These are phyloP conservation scores for Cyanidium caldarium DNA, from an alignment of 23 red algal species.

Conservation along the genomic window DNA sequence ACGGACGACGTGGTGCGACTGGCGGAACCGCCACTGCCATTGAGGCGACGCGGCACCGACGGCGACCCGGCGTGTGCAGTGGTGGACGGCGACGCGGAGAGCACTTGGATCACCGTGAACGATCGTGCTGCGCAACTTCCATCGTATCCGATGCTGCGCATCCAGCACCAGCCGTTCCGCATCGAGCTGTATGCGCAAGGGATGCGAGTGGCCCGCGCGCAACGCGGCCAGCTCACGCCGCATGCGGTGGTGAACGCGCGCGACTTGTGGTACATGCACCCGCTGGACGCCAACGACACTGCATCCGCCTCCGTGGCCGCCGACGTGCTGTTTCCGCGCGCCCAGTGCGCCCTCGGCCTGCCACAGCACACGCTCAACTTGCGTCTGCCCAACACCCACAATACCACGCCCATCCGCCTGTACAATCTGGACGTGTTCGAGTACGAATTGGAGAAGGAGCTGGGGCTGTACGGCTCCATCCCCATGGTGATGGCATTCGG, in stretches of 20 bases:
- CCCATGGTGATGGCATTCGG: conserved; percentile 40
- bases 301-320: conserved; percentile 51
- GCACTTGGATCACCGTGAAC: neutral
- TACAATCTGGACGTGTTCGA: conserved; percentile 99
- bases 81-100: neutral
- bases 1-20: neutral
- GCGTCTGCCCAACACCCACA: conserved; percentile 31
- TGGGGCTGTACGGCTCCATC: conserved; percentile 79
- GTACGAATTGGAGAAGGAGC: conserved; percentile 65
- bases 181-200: neutral
- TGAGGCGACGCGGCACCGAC: neutral
- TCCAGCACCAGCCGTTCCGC: neutral
- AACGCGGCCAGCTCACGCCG: too few relatives aligned
- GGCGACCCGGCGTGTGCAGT: neutral
- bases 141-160: neutral
- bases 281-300: conserved; percentile 33
- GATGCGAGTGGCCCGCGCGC: too few relatives aligned
- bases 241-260: neutral
- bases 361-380: conserved; percentile 54
- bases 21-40: neutral
- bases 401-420: conserved; percentile 50
- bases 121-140: neutral
- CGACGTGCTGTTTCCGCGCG: conserved; percentile 70
- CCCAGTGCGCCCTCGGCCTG: conserved; percentile 41
- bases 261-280: neutral